Percentiles rank a stretch among this genome's conserved stretches.
These are phyloP conservation scores for Phytophthora colocasiae DNA, from an alignment of 352 stramenopile species.

Conservation along the genomic window DNA sequence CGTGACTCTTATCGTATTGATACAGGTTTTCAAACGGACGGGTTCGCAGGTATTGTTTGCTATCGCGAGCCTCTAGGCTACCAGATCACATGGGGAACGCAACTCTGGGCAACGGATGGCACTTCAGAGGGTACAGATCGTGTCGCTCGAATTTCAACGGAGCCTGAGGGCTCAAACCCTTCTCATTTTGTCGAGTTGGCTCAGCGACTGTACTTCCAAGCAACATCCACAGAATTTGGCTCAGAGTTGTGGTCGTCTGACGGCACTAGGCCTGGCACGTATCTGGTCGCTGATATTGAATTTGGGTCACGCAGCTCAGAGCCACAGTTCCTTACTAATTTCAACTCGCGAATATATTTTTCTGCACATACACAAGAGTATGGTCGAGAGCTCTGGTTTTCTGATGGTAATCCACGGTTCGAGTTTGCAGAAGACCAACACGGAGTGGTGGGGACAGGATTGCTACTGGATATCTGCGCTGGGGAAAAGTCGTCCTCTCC, in stretches of 20 bases:
- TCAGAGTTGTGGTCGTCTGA: constrained; percentile 82
- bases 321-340: constrained; percentile 48
- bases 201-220: constrained; percentile 74
- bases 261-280: constrained; percentile 58
- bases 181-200: constrained; percentile 50
- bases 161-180: constrained; percentile 36
- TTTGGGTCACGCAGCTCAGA: constrained; percentile 46
- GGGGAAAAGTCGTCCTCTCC: constrained; percentile 60
- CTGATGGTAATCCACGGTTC: constrained; percentile 43
- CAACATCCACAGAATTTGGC: constrained; percentile 54
- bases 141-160: constrained; percentile 54
- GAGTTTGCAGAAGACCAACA: constrained; percentile 45
- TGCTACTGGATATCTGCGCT: constrained; percentile 72
- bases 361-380: constrained; percentile 45
- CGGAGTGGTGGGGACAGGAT: constrained; percentile 33
- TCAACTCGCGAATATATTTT: constrained; percentile 57
- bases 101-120: constrained; percentile 90
- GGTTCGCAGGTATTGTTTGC: constrained; percentile 88
- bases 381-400: constrained; percentile 72
- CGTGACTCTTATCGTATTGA: constrained; percentile 72
- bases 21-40: constrained; percentile 48
- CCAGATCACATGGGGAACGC: constrained; percentile 35
- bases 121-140: constrained; percentile 66
- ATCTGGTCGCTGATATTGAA: constrained; percentile 65
- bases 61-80: constrained; percentile 36